Percentiles rank a stretch among this genome's conserved stretches.
Evolutionary conservation across 805 yeast species (phyloP).

Genomic region (Kluyveromyces nonfermentans): DNA sequence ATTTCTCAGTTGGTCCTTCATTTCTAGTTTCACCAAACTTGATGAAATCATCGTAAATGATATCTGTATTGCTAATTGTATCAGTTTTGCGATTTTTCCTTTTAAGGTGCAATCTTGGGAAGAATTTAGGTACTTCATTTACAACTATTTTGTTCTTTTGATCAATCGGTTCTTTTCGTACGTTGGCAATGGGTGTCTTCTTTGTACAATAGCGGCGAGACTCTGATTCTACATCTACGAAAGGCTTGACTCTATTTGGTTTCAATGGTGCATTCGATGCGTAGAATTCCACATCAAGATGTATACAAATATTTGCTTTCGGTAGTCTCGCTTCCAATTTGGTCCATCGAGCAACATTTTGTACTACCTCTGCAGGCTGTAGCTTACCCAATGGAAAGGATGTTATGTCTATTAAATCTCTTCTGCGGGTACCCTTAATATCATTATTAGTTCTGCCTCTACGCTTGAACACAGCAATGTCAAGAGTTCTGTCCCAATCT

Average conservation of each 20-base stretch:
- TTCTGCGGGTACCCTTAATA: constrained; percentile 6
- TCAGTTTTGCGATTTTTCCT: not conserved
- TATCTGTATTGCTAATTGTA: not conserved
- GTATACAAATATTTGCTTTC: not conserved
- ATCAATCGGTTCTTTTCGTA: not conserved
- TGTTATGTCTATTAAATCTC: constrained; percentile 7
- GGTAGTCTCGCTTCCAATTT: constrained; percentile 4
- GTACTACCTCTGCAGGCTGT: not conserved
- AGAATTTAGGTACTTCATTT: too few species aligned
- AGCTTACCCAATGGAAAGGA: not conserved
- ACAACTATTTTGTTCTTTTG: not conserved
- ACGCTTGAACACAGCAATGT: constrained; percentile 7
- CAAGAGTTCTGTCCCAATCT: constrained; percentile 3
- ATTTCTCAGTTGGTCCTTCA: not conserved
- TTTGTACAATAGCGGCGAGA: not conserved
- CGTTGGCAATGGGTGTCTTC: not conserved
- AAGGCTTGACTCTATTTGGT: not conserved
- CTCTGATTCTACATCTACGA: not conserved
- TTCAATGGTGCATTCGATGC: constrained; percentile 5
- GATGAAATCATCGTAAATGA: not conserved
- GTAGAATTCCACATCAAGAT: constrained; percentile 13
- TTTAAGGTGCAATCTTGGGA: not conserved
- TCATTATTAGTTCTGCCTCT: constrained; percentile 5
- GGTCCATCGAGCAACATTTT: constrained; percentile 11
- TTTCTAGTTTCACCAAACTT: not conserved